Base-by-base conservation (phyloP, 371 early-diverging fungal genomes). In the Rhizopus sp. region DNA sequence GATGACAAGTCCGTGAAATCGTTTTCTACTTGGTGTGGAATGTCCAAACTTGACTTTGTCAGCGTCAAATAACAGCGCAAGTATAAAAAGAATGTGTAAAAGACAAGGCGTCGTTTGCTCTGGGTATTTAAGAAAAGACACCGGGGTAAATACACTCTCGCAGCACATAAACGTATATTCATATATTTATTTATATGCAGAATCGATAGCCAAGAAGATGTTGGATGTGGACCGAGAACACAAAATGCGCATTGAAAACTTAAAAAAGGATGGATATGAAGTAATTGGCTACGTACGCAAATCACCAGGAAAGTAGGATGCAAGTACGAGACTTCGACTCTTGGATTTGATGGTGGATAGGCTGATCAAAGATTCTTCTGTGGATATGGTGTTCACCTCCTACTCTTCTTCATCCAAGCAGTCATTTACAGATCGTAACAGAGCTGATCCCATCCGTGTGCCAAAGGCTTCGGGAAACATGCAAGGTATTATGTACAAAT, bases 41-140 rank as follows among this genome's bases (percentile, higher is more conserved):
- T 35, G 46, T 2, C 48, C 56, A 55, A 48, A 48, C 72, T 71
- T 68, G 17, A 46, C 47, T 46, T 16, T 46, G 23, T 17, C 2
- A 46, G 47, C 23, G 23, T 46, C 17, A 7, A 46, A 46, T 23
- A 5, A 46, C 47, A 46, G 23, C 47, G 17, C 47, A 46, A 16
- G 2, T 46, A 46, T 17, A n/a, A 46, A 46, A 46, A 46, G 16
- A 46, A 13, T 46, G 47, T 17, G 9, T 6, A 46, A 13, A 46
- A 13, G 17, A 46, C 47, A 46, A 46, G 47, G 47, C 47, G 47
- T 46, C 47, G 23, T 5, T 17, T 46, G 47, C 23, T 46, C 47
- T 46, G 47, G 13, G 47, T 46, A 17, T 23, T 46, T 5, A 46
- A 46, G 47, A 17, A 46, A 17, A 9, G 2, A 46, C 17, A 46